Evolutionary conservation across 1,139 yeast species (phyloP).

Genomic region (Debaryomyces nepalensis): DNA sequence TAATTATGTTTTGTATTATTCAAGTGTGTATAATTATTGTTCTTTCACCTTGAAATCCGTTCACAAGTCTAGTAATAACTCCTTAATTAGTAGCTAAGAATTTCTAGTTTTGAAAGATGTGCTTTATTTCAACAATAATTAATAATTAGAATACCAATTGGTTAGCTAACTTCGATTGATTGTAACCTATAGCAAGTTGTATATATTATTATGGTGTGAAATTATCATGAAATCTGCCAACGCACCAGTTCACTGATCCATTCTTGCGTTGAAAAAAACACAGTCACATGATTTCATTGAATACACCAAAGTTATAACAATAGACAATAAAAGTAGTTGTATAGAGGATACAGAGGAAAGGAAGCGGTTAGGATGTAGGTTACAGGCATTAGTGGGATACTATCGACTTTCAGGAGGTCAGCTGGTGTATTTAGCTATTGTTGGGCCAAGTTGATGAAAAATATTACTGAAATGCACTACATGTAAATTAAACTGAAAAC

Average conservation of each 20-base stretch:
- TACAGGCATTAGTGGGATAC: too few relatives aligned
- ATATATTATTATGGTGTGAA: constrained; percentile 1
- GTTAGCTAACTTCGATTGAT: constrained; percentile 10
- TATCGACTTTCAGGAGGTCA: too few relatives aligned
- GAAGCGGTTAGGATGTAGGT: too few relatives aligned
- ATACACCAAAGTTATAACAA: background rate
- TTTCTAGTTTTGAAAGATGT: constrained; percentile 1
- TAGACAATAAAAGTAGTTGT: background rate
- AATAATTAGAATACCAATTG: constrained; percentile 6
- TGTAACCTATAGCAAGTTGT: background rate
- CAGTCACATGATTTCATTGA: constrained; percentile 4
- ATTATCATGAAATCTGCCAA: constrained; percentile 13
- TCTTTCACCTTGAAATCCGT: constrained; percentile 6
- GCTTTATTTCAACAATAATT: constrained; percentile 3
- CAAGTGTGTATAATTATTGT: constrained; percentile 7
- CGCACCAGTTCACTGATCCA: constrained; percentile 13
- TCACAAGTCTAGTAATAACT: constrained; percentile 9
- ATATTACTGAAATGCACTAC: too few relatives aligned
- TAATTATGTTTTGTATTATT: background rate
- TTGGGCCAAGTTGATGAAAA: too few relatives aligned
- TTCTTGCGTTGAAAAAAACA: constrained; percentile 5
- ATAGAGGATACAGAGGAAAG: background rate
- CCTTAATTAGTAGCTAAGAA: background rate
- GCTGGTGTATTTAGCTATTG: too few relatives aligned
- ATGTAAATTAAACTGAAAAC: too few relatives aligned